phyloP scores from a whole-genome alignment of 1,284 basidiomycete species.

The Cutaneotrichosporon mucoides region DNA sequence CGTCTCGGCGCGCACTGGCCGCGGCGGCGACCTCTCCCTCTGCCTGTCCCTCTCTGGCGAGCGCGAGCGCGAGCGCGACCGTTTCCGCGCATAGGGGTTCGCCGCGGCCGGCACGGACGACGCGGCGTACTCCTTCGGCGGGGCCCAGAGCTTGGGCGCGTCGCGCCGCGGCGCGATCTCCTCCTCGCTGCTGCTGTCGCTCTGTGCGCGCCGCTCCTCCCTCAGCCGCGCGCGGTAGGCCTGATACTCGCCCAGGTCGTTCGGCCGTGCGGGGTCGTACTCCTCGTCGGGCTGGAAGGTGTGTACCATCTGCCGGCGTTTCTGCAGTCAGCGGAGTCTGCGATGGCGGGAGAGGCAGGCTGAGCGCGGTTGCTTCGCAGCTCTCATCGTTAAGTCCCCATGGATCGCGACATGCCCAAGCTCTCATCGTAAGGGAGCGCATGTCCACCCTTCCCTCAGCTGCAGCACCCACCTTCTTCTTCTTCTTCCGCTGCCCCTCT shows the following conservation, averaged over 20 bases:
- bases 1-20: conserved; percentile 1
- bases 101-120: background rate
- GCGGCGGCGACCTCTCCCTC: background rate
- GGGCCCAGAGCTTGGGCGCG: conserved; percentile 46
- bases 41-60: background rate
- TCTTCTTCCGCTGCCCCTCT: conserved; percentile 24
- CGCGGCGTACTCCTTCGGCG: conserved; percentile 35
- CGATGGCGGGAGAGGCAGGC: too few relatives aligned
- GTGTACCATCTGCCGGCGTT: conserved; percentile 27
- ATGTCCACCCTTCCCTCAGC: too few relatives aligned
- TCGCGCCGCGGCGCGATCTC: conserved; percentile 45
- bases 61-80: conserved; percentile 8
- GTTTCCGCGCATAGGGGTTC: background rate
- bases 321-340: conserved; percentile 1
- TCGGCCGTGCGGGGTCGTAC: conserved; percentile 48
- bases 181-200: conserved; percentile 38
- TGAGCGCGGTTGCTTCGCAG: too few relatives aligned
- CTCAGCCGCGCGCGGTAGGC: conserved; percentile 37
- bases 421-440: too few relatives aligned
- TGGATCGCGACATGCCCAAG: too few relatives aligned
- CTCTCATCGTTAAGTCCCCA: too few relatives aligned
- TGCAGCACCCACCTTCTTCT: conserved; percentile 32
- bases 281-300: conserved; percentile 46
- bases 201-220: conserved; percentile 31
- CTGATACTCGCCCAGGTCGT: conserved; percentile 48